A percentile compares a stretch with the other conserved stretches of the same genome.
These are phyloP conservation scores for Arachnomyces sp. DNA, from an alignment of 2,329 filamentous ascomycete species.

Conservation along the genomic window DNA sequence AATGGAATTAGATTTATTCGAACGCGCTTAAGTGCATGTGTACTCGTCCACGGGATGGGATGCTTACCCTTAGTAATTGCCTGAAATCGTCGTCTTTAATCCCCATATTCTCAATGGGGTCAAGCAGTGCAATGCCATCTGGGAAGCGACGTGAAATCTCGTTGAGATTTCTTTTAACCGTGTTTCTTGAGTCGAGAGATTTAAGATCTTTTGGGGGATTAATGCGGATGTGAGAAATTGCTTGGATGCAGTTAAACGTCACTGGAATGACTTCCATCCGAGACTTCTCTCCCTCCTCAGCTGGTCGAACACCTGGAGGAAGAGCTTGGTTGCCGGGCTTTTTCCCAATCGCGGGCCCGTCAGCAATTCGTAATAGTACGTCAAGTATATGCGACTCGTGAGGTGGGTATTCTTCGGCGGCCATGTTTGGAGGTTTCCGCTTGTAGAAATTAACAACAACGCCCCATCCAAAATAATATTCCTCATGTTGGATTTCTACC, in stretches of 20 bases:
- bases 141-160: slow-evolving; percentile 85
- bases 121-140: slow-evolving; percentile 79
- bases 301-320: slow-evolving; percentile 54
- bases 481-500: slow-evolving; percentile 72
- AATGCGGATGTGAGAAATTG: slow-evolving; percentile 74
- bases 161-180: slow-evolving; percentile 58
- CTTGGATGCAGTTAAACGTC: slow-evolving; percentile 74
- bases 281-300: slow-evolving; percentile 54
- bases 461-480: slow-evolving; percentile 89
- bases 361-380: slow-evolving; percentile 62
- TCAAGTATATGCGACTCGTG: slow-evolving; percentile 79
- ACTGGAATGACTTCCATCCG: slow-evolving; percentile 81
- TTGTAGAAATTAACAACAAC: slow-evolving; percentile 68
- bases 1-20: slow-evolving; percentile 13
- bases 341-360: slow-evolving; percentile 44
- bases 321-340: slow-evolving; percentile 58
- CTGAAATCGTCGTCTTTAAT: slow-evolving; percentile 92
- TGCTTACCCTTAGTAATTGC: slow-evolving; percentile 62
- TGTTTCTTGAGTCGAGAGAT: slow-evolving; percentile 59
- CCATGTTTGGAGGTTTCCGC: slow-evolving; percentile 59
- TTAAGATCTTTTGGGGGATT: slow-evolving; percentile 74
- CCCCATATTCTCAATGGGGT: slow-evolving; percentile 93
- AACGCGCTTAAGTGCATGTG: background rate
- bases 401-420: slow-evolving; percentile 58
- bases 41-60: background rate